Evolutionary conservation across 1,284 basidiomycete genomes (phyloP), one percentile per base, ranked within the genome.

Genomic region (Moesziomyces sp.): DNA sequence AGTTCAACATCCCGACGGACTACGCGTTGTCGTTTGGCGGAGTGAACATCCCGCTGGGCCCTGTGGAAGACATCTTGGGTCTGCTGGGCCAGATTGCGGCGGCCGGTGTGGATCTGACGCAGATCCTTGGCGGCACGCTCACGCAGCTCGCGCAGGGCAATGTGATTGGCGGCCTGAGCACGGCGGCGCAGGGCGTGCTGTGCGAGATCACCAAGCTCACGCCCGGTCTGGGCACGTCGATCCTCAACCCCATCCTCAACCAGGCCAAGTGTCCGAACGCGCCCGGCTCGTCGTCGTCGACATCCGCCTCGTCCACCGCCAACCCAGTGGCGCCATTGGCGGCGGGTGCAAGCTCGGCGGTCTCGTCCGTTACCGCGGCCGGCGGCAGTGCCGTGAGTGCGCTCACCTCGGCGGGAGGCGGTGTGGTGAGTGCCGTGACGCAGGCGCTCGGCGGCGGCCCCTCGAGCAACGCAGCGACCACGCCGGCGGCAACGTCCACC

Each of bases 1-100:
- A 80, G 67, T 54, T 63, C 48, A 58, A 76, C 48, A 54, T 80
- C 11, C 21, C 40, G 0, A 74, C 76, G 9, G 47, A 38, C n/a
- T 78, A 78, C 52, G 55, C 52, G 1, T 43, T 78, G n/a, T 46
- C 46, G 10, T 8, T 58, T 3, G 61, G 61, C n/a, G 42, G 28
- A 3, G 9, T 54, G 4, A 26, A 11, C n/a, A 58, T 74, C 23
- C 61, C 61, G 10, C 46, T 74, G 28, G 33, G 46, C 35, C 61
- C 59, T 3, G 46, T 69, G 16, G 9, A 35, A 11, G 26, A 43
- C 10, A 38, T 74, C 46, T 14, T 5, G 5, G 71, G 38, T 14
- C 47, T 74, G 21, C 43, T 73, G 21, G 13, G 10, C 4, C 50
- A 53, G n/a, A 14, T 68, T 2, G 8, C 26, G 7, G 26, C 9